Conservation (phyloP, 2,329 filamentous ascomycete species). For the Colletotrichum sp. region DNA sequence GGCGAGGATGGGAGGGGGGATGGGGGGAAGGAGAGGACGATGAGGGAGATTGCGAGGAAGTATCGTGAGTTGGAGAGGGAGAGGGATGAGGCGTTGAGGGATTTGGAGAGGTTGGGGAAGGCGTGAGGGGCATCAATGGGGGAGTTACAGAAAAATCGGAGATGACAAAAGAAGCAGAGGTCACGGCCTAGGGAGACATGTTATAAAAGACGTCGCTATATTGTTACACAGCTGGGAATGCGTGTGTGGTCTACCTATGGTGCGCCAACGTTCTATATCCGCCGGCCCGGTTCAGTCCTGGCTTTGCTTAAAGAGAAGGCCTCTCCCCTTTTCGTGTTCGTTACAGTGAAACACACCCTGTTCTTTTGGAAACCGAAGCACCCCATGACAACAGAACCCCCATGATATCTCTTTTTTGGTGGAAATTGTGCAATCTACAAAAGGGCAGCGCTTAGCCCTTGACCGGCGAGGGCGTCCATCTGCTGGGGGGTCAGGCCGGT, state of each 20-base stretch:
- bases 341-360: not conserved
- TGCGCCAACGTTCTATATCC: slow-evolving; percentile 12
- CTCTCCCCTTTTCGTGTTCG: not conserved
- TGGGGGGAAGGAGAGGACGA: slow-evolving; percentile 49
- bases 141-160: not conserved
- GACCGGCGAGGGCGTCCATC: slow-evolving; percentile 85
- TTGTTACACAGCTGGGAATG: slow-evolving; percentile 17
- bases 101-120: slow-evolving; percentile 44
- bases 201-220: slow-evolving; percentile 12
- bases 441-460: slow-evolving; percentile 59
- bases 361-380: not conserved
- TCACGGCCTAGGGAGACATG: not conserved
- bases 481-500: slow-evolving; percentile 90
- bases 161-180: not conserved
- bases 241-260: slow-evolving; percentile 4
- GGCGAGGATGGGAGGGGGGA: slow-evolving; percentile 31
- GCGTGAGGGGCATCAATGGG: not conserved
- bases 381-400: not conserved
- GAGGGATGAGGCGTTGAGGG: slow-evolving; percentile 53
- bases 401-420: not conserved
- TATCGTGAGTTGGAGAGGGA: slow-evolving; percentile 56
- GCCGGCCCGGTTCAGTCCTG: not conserved
- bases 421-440: not conserved
- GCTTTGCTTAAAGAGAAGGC: slow-evolving; percentile 4
- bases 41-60: slow-evolving; percentile 59